Percentiles rank a stretch among this genome's conserved stretches.
These are phyloP conservation scores for Hanseniaspora mollemarum DNA, from an alignment of 805 yeast species.

Conservation along the genomic window DNA sequence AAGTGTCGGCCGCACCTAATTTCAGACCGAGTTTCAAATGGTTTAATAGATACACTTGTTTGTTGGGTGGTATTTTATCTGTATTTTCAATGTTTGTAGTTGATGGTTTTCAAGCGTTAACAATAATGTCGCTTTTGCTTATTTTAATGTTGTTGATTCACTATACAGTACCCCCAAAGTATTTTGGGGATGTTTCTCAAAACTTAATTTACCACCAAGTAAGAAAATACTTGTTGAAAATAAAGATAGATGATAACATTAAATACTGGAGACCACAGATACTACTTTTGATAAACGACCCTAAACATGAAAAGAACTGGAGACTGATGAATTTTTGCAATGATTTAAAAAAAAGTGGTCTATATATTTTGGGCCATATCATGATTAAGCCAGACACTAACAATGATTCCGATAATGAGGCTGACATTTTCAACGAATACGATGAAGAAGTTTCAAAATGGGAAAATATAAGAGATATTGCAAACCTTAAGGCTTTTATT, in stretches of 20 bases:
- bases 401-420: constrained; percentile 25
- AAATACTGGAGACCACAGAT: constrained; percentile 98
- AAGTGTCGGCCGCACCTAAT: constrained; percentile 91
- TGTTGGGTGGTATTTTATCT: constrained; percentile 58
- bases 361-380: constrained; percentile 83
- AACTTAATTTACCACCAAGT: constrained; percentile 92
- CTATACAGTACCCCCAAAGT: constrained; percentile 83
- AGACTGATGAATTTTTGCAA: constrained; percentile 85
- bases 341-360: constrained; percentile 88
- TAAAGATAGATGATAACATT: constrained; percentile 81
- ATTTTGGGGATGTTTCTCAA: constrained; percentile 98
- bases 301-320: constrained; percentile 66
- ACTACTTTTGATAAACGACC: constrained; percentile 75
- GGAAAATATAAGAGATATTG: constrained; percentile 66
- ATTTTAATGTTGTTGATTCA: constrained; percentile 70
- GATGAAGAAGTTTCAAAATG: constrained; percentile 75
- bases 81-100: constrained; percentile 85
- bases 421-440: constrained; percentile 50
- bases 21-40: constrained; percentile 90
- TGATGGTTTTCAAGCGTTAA: constrained; percentile 78
- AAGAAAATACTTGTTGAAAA: constrained; percentile 63
- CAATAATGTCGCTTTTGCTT: constrained; percentile 54
- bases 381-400: constrained; percentile 29
- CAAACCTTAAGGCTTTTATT: constrained; percentile 81
- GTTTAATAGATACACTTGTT: constrained; percentile 73